Percentiles rank a stretch among this genome's conserved stretches.
Conservation (phyloP, 2,329 filamentous ascomycete species). For the Intubia oerlemansii region DNA sequence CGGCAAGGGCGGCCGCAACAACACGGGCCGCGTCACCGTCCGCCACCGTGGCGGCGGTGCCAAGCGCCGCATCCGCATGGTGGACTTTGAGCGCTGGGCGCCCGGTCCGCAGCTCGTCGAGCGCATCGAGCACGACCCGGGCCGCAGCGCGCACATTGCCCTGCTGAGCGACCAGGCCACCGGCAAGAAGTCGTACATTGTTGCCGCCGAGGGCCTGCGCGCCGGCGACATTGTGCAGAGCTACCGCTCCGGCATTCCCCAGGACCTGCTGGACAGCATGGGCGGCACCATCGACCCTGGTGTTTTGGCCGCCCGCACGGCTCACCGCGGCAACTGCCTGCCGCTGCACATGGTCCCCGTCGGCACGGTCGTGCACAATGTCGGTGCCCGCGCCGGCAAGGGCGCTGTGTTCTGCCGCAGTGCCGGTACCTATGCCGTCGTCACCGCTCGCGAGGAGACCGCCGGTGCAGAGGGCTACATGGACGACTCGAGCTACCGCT, state of each 20-base stretch:
- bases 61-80: constrained; percentile 74
- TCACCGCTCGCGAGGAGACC: constrained; percentile 69
- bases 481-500: constrained; percentile 46
- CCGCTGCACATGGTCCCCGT: constrained; percentile 91
- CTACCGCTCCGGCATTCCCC: constrained; percentile 74
- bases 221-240: constrained; percentile 84
- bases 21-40: constrained; percentile 66
- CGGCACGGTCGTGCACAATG: constrained; percentile 80
- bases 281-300: constrained; percentile 83
- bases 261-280: constrained; percentile 75
- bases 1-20: constrained; percentile 80
- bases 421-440: constrained; percentile 76
- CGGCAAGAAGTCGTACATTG: constrained; percentile 65
- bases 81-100: constrained; percentile 66
- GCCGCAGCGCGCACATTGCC: constrained; percentile 81
- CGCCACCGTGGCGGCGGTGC: constrained; percentile 82
- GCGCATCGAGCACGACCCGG: constrained; percentile 89
- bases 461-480: constrained; percentile 32
- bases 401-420: constrained; percentile 83
- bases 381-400: constrained; percentile 54
- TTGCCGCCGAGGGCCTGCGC: constrained; percentile 86
- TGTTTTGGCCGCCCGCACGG: constrained; percentile 86
- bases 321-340: constrained; percentile 83
- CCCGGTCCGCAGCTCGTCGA: constrained; percentile 77
- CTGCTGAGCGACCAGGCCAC: constrained; percentile 58